These are phyloP conservation scores for Beta lomatogona DNA, from an alignment of 179 eudicot genomes.

Conservation along the genomic window DNA sequence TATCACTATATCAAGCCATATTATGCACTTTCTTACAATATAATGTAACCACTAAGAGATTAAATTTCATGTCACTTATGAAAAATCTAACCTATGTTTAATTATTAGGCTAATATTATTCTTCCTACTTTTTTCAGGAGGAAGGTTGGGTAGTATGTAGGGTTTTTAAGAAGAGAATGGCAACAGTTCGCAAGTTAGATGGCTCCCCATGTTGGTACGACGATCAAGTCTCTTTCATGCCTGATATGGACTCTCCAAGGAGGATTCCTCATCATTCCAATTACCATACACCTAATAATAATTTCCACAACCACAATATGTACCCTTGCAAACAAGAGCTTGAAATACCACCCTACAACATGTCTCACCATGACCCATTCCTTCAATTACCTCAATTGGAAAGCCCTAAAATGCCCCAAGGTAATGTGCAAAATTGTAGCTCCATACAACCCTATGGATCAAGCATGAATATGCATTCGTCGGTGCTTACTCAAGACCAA, in stretches of 20 bases:
- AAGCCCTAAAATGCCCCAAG: conserved; percentile 55
- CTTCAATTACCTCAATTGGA: conserved; percentile 72
- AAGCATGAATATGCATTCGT: neutral
- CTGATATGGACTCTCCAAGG: conserved; percentile 59
- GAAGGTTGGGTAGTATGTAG: conserved; percentile 97
- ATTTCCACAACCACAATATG: conserved; percentile 34
- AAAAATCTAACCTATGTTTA: too few relatives aligned
- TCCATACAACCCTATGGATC: conserved; percentile 32
- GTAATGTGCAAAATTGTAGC: conserved; percentile 21
- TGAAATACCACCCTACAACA: conserved; percentile 45
- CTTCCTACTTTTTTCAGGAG: conserved; percentile 47
- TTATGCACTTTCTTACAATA: too few relatives aligned
- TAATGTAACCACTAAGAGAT: neutral
- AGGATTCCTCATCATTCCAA: conserved; percentile 39
- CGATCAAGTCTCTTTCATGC: conserved; percentile 72
- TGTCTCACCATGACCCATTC: conserved; percentile 51
- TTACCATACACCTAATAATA: conserved; percentile 31
- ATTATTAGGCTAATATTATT: neutral
- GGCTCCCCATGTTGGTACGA: conserved; percentile 71
- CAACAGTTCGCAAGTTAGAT: conserved; percentile 55
- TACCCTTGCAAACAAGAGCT: conserved; percentile 67
- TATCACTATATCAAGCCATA: too few relatives aligned
- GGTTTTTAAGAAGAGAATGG: conserved; percentile 75
- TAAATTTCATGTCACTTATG: neutral
- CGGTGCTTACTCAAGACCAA: conserved; percentile 24